Conservation (phyloP, 192 early-diverging fungal genomes). For the Coemansia sp. region DNA sequence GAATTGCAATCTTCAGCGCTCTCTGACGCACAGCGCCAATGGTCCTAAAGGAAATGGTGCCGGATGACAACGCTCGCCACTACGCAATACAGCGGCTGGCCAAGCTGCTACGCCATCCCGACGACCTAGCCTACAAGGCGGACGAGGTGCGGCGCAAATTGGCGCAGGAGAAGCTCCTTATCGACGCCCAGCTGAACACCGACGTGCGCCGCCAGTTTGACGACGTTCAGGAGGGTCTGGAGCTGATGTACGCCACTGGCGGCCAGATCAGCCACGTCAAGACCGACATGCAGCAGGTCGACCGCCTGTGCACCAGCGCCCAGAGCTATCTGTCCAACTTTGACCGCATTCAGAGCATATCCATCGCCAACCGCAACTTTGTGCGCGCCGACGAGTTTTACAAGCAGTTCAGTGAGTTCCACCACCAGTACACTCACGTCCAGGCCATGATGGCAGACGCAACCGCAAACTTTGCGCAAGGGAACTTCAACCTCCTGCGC, state of each 20-base stretch:
- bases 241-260: constrained; percentile 66
- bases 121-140: constrained; percentile 89
- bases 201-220: constrained; percentile 91
- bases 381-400: constrained; percentile 81
- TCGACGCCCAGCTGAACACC: constrained; percentile 95
- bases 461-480: constrained; percentile 41
- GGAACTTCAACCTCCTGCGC: constrained; percentile 70
- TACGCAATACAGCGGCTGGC: constrained; percentile 76
- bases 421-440: constrained; percentile 74
- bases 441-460: constrained; percentile 70
- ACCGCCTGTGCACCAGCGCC: constrained; percentile 80
- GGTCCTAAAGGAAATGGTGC: constrained; percentile 30
- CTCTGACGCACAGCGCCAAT: neutral
- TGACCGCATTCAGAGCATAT: constrained; percentile 88
- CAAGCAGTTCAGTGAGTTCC: constrained; percentile 83
- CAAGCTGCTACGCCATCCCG: constrained; percentile 87
- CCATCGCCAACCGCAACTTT: constrained; percentile 94
- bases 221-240: constrained; percentile 83
- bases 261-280: constrained; percentile 65
- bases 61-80: constrained; percentile 59
- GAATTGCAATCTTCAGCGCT: neutral
- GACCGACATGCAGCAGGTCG: constrained; percentile 78
- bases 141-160: constrained; percentile 76
- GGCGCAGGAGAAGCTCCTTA: constrained; percentile 82
- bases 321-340: constrained; percentile 89